Conservation (phyloP, 768 basidiomycete species). For the Tylopilus vinaceipallidus region DNA sequence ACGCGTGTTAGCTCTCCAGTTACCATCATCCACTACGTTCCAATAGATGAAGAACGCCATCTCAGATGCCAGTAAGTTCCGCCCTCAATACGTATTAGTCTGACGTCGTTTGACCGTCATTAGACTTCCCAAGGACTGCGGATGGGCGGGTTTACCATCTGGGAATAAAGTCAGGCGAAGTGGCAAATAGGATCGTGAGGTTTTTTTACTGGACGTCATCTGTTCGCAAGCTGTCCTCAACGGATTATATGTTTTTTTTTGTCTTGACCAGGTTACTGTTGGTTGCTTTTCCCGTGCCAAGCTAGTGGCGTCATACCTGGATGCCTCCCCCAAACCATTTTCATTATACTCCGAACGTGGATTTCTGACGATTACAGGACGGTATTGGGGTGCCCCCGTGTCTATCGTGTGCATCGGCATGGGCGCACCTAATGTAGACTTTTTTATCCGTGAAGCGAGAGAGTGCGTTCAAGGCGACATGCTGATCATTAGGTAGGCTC, state of each 20-base stretch:
- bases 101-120: neutral
- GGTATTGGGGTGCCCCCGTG: slow-evolving; percentile 59
- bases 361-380: slow-evolving; percentile 70
- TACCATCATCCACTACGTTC: slow-evolving; percentile 1
- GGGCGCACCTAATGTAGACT: slow-evolving; percentile 82
- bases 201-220: neutral
- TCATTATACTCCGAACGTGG: slow-evolving; percentile 69
- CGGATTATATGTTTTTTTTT: slow-evolving; percentile 1
- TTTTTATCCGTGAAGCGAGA: slow-evolving; percentile 78
- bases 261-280: slow-evolving; percentile 58
- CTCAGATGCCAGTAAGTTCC: slow-evolving; percentile 63
- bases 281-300: slow-evolving; percentile 69
- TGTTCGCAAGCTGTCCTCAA: neutral
- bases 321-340: slow-evolving; percentile 58
- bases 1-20: neutral
- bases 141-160: slow-evolving; percentile 80
- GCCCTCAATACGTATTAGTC: neutral
- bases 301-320: slow-evolving; percentile 57
- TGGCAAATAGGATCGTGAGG: slow-evolving; percentile 75
- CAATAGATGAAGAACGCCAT: slow-evolving; percentile 58
- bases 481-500: slow-evolving; percentile 46
- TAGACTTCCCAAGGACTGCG: slow-evolving; percentile 75
- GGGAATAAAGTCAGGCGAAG: slow-evolving; percentile 70
- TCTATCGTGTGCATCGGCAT: slow-evolving; percentile 81
- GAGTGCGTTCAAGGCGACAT: slow-evolving; percentile 68